Percentiles rank a stretch among this genome's conserved stretches.
phyloP scores from a whole-genome alignment of 1,284 basidiomycete genomes.

The Sutorius eximius region DNA sequence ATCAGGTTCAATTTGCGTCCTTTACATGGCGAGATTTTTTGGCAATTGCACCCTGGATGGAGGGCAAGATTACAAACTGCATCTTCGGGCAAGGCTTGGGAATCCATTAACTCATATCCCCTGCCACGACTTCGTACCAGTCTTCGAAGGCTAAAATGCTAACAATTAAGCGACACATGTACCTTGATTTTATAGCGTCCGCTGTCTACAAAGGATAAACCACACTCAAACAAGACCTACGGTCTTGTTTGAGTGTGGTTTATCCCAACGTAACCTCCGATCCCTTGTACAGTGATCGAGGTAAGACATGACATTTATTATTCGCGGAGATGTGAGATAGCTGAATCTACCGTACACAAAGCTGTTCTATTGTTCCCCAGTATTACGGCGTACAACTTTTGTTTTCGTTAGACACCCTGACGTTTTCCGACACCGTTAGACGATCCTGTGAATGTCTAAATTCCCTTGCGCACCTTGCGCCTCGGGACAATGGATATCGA shows the following conservation, averaged over 20 bases:
- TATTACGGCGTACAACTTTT: constrained; percentile 20
- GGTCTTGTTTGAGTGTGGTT: constrained; percentile 19
- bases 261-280: constrained; percentile 13
- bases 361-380: constrained; percentile 26
- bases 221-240: background rate
- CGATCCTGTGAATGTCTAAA: constrained; percentile 4
- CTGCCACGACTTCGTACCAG: background rate
- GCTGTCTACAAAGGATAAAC: background rate
- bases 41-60: constrained; percentile 76
- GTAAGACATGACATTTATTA: constrained; percentile 33
- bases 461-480: background rate
- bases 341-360: constrained; percentile 5
- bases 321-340: constrained; percentile 13
- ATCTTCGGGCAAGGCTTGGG: constrained; percentile 72
- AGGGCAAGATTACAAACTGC: constrained; percentile 56
- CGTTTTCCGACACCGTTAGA: constrained; percentile 12
- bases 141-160: background rate
- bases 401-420: constrained; percentile 18
- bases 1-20: constrained; percentile 61
- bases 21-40: constrained; percentile 67
- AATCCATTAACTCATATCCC: constrained; percentile 35
- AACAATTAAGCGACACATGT: constrained; percentile 4
- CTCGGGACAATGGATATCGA: constrained; percentile 23
- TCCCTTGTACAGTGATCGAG: constrained; percentile 29
- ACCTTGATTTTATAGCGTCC: constrained; percentile 6